Base-by-base conservation (phyloP, 2,329 filamentous ascomycete species). In the Seiridium unicorne region DNA sequence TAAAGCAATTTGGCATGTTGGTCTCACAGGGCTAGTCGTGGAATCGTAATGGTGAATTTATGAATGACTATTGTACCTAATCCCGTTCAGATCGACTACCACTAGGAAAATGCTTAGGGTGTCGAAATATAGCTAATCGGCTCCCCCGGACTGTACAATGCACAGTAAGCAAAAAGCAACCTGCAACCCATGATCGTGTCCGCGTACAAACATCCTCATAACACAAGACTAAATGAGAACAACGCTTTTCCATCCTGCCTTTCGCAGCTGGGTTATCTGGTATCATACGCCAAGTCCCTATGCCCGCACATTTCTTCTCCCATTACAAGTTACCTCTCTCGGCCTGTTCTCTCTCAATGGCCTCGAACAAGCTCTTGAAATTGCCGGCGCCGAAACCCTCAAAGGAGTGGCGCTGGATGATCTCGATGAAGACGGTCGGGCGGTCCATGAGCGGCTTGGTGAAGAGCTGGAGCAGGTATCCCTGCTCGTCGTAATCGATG, bases 391-490 rank as follows among this genome's bases (percentile, higher is more conserved):
- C 93, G 68, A 97, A 97, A 0, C 94, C 94, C 38, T 90, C 88
- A 74, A 97, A 97, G 64, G 92, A 88, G 68, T 96, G 89, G 60
- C 93, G 81, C 81, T 97, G 93, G 69, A 97, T 97, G 68, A 97
- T 96, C 84, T 97, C 94, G 64, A 97, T 87, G 73, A 97, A 97
- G 35, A 97, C 93, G 3, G 94, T 97, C 32, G 94, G 94, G 10
- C 94, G 88, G 76, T 97, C 93, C 89, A 97, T 91, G 66, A 97
- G 76, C 64, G 94, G 94, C 86, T 92, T 92, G 38, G 89, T 92
- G 75, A 92, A 92, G 40, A 92, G 78, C 77, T 89, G 85, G 59
- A 89, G 76, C 64, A 97, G 76, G 75, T 97, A 97, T 0, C 94
- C 94, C 32, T 86, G 87, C 82, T 97, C 93, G 68, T 97, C 94